Evolutionary conservation across 768 basidiomycete species (phyloP), one percentile per base, ranked within the genome.

Genomic region (Gyrodon lividus): DNA sequence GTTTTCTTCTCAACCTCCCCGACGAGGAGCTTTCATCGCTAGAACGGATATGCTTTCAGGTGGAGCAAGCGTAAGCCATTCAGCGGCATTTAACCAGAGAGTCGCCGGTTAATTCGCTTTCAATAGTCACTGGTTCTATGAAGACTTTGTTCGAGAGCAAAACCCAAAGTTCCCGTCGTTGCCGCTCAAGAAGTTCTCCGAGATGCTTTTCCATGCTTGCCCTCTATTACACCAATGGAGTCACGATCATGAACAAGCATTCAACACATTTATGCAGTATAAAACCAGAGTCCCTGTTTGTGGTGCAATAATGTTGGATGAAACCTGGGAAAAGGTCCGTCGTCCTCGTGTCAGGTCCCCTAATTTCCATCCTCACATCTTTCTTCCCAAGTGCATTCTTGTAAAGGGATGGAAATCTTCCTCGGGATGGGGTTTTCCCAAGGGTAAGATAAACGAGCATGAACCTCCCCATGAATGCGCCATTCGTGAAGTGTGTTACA

Each of bases 341-440:
- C 28, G 28, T 28, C 17, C 44, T 28, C 44, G 19, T 46, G 46
- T 47, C 50, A 17, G 20, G 14, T 46, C 38, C 52, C 41, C 48
- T 47, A 44, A 46, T 60, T 40, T 51, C 49, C 37, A 55, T 50
- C 37, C 37, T 28, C 17, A 38, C 19, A 51, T 52, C 55, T 50
- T 39, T 24, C 31, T 50, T 43, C 45, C 46, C 19, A 65, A 98
- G 95, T 94, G 92, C 64, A 78, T 99, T n/a, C 80, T 99, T 53
- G 97, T 99, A 52, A 94, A 97, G 71, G 97, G 97, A 6, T 98
- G 92, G 92, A 98, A 97, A 70, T 84, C 92, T 31, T 90, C 87
- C 17, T 90, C 97, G 2, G 92, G 93, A 6, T 99, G 97, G 97
- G 89, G 92, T n/a, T 99, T 98, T 70, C 97, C 97, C 6, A 91